Evolutionary conservation across 306 rosid species (phyloP).

Genomic region (Crataegus laevigata): DNA sequence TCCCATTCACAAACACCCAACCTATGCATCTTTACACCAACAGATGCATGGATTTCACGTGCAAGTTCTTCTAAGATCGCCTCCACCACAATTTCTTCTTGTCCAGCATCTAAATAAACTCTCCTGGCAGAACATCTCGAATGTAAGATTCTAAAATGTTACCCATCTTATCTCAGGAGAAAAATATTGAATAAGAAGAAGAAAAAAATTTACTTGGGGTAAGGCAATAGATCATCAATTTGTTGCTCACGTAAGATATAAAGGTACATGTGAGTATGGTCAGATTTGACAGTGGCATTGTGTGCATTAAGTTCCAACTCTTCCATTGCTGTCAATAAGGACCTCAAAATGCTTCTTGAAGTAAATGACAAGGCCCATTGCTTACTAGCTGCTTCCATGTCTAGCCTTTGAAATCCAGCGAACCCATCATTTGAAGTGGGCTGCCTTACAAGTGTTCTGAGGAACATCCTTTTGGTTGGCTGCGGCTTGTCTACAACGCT

Average conservation of each 20-base stretch:
- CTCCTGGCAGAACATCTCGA: conserved; percentile 50
- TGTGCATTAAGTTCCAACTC: conserved; percentile 95
- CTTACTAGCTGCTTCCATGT: conserved; percentile 30
- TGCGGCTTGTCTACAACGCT: conserved; percentile 67
- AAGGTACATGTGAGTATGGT: conserved; percentile 93
- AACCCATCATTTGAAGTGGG: conserved; percentile 72
- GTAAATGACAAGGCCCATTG: conserved; percentile 65
- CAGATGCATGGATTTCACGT: conserved; percentile 61
- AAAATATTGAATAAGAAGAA: conserved; percentile 5
- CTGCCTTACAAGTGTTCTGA: conserved; percentile 90
- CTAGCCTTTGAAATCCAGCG: conserved; percentile 50
- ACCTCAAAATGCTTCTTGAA: conserved; percentile 80
- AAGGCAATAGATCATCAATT: conserved; percentile 67
- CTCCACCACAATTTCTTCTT: conserved; percentile 63
- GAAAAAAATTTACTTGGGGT: conserved; percentile 53
- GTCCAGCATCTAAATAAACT: conserved; percentile 41
- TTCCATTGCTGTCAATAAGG: conserved; percentile 94
- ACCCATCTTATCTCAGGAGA: conserved; percentile 10
- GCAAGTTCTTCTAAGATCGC: conserved; percentile 62
- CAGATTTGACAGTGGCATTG: conserved; percentile 66
- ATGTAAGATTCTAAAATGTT: conserved; percentile 26
- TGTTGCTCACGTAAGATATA: conserved; percentile 78
- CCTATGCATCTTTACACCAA: conserved; percentile 96
- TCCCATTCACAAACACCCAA: conserved; percentile 94
- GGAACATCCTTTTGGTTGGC: conserved; percentile 82